A percentile compares a stretch with the other conserved stretches of the same genome.
Conservation (phyloP, 2,329 filamentous ascomycete species). For the Zopfia rhizophila region DNA sequence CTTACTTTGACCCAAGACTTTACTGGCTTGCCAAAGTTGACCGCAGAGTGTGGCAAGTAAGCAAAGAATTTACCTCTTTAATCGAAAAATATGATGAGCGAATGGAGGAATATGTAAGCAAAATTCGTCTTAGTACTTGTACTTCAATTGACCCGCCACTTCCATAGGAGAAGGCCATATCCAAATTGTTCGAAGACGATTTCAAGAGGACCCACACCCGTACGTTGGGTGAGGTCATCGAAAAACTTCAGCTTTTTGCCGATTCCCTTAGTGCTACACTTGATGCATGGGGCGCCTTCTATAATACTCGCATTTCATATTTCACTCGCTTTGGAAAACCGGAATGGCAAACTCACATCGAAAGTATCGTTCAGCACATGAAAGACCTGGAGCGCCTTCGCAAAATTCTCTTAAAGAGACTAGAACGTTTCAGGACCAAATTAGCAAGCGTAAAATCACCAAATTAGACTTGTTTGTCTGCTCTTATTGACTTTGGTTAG, state of each 20-base stretch:
- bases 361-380: slow-evolving; percentile 21
- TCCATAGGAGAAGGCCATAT: slow-evolving; percentile 1
- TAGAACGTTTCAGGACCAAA: slow-evolving; percentile 22
- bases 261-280: slow-evolving; percentile 21
- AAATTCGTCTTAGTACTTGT: neutral
- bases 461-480: too few species aligned
- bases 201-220: slow-evolving; percentile 17
- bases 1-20: slow-evolving; percentile 25
- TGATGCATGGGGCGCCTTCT: slow-evolving; percentile 26
- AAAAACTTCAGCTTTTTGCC: slow-evolving; percentile 27
- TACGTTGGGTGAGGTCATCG: slow-evolving; percentile 26
- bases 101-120: slow-evolving; percentile 31
- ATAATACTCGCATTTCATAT: slow-evolving; percentile 13
- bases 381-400: slow-evolving; percentile 23
- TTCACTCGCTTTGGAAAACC: slow-evolving; percentile 24
- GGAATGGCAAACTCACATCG: slow-evolving; percentile 17
- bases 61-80: slow-evolving; percentile 24
- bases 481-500: slow-evolving; percentile 8
- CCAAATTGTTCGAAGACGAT: slow-evolving; percentile 19
- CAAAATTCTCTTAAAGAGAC: slow-evolving; percentile 16
- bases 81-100: slow-evolving; percentile 27
- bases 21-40: slow-evolving; percentile 26
- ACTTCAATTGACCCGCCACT: neutral
- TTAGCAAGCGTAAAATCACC: slow-evolving; percentile 20
- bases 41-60: slow-evolving; percentile 17